Evolutionary conservation across 2,329 filamentous ascomycete genomes (phyloP), one percentile per base, ranked within the genome.

Genomic region (Xylariales sp.): DNA sequence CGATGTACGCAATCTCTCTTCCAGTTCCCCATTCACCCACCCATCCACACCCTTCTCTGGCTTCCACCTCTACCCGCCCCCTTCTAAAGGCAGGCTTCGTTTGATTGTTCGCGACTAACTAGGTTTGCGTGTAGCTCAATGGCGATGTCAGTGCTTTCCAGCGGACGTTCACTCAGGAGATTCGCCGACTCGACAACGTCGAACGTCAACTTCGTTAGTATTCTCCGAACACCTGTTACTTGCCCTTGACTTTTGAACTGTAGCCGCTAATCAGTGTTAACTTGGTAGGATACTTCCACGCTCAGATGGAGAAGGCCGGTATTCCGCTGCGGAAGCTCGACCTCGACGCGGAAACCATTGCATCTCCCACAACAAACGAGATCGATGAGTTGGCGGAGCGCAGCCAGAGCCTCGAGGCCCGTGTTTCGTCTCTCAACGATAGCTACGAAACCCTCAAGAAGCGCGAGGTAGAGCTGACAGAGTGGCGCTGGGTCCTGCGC

Each of bases 361-460:
- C 89, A 27, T 82, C 89, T 8, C 91, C 93, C 10, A 86, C 89
- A 33, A 91, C 91, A 29, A 85, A 88, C 47, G 93, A 98, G 66
- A 98, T 98, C 46, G 93, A 98, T 58, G 90, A 96, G 62, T 80
- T 98, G 45, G 80, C 88, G 41, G 91, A 97, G 60, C 86, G 91
- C 55, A 88, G 88, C 61, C 88, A 97, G 67, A 85, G 82, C 63
- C 76, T 98, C 40, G 93, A 98, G 67, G 87, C 94, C 68, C 81
- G 93, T 45, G 81, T 98, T 49, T 83, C 81, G 41, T 91, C 90
- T 50, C 70, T 98, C 45, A 97, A 97, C 61, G 93, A 97, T 60
- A 97, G 90, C 70, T 97, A 98, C 65, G 93, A 98, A 70, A 96
- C 89, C 13, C 68, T 98, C 62, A 97, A 97, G 78, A 96, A 93